A percentile compares a stretch with the other conserved stretches of the same genome.
These are phyloP conservation scores for Grosmannia penicillata DNA, from an alignment of 2,329 filamentous ascomycete genomes.

Conservation along the genomic window DNA sequence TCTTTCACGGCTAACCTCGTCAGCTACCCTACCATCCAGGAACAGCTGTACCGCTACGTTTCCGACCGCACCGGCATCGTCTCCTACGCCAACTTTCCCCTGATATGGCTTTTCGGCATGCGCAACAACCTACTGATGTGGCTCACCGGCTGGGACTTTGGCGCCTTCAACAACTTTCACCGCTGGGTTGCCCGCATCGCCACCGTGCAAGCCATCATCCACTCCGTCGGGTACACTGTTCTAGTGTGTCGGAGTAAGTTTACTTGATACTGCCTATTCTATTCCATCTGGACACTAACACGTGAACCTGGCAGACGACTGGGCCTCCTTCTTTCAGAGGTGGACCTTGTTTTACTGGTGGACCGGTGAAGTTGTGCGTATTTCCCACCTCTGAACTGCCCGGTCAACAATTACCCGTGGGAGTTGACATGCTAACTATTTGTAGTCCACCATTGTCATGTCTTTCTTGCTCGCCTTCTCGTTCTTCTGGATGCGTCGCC, in stretches of 20 bases:
- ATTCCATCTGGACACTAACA: background rate
- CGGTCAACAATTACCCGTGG: too few relatives aligned
- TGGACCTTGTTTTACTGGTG: conserved; percentile 7
- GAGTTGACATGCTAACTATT: background rate
- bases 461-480: conserved; percentile 30
- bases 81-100: conserved; percentile 8
- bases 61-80: conserved; percentile 11
- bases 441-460: conserved; percentile 28
- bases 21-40: conserved; percentile 4
- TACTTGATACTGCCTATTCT: background rate
- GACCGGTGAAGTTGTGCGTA: conserved; percentile 7
- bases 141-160: conserved; percentile 55
- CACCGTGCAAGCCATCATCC: conserved; percentile 45
- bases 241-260: conserved; percentile 15
- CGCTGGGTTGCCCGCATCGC: conserved; percentile 49
- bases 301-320: background rate
- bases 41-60: conserved; percentile 9
- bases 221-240: conserved; percentile 44
- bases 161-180: conserved; percentile 52
- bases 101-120: conserved; percentile 37
- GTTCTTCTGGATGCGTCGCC: conserved; percentile 33
- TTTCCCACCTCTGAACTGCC: background rate
- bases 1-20: background rate
- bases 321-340: background rate
- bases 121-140: conserved; percentile 53